A percentile compares a stretch with the other conserved stretches of the same genome.
phyloP scores from a whole-genome alignment of 768 basidiomycete species.

The Lepiota brunneoincarnata region DNA sequence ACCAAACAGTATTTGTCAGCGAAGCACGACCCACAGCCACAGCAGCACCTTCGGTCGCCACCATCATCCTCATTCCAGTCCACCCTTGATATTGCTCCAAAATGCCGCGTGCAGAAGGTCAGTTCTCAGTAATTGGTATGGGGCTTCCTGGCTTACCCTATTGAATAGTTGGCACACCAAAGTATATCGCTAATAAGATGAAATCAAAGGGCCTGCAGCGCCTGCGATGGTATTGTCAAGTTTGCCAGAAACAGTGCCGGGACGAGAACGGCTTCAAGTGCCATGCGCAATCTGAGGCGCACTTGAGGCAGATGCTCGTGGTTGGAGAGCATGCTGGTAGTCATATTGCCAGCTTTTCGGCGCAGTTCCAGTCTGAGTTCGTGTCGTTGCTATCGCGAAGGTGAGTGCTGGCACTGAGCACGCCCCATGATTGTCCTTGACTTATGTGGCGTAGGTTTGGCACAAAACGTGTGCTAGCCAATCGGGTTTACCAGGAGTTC shows the following conservation, averaged over 20 bases:
- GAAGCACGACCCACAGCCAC: neutral
- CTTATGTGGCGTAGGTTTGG: constrained; percentile 55
- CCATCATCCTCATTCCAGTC: constrained; percentile 1
- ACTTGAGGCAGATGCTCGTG: constrained; percentile 95
- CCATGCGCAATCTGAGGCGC: constrained; percentile 83
- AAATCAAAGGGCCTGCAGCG: constrained; percentile 96
- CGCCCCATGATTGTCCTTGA: constrained; percentile 1
- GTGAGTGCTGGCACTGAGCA: constrained; percentile 33
- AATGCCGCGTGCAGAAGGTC: constrained; percentile 88
- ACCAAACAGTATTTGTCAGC: constrained; percentile 8
- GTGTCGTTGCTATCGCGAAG: constrained; percentile 85
- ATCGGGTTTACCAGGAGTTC: constrained; percentile 96
- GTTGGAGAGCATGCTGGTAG: constrained; percentile 92
- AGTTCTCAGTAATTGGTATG: neutral
- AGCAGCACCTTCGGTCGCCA: neutral
- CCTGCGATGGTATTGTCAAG: constrained; percentile 98
- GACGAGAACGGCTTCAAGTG: constrained; percentile 99
- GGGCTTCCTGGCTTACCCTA: constrained; percentile 1
- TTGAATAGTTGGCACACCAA: constrained; percentile 75
- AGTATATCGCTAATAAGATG: constrained; percentile 92
- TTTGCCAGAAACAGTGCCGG: constrained; percentile 97
- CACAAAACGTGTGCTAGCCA: constrained; percentile 92
- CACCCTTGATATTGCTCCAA: constrained; percentile 12
- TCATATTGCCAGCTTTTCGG: constrained; percentile 89
- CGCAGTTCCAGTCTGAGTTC: constrained; percentile 88